These are phyloP conservation scores for Lyophyllum shimeji DNA, from an alignment of 768 basidiomycete species.

Conservation along the genomic window DNA sequence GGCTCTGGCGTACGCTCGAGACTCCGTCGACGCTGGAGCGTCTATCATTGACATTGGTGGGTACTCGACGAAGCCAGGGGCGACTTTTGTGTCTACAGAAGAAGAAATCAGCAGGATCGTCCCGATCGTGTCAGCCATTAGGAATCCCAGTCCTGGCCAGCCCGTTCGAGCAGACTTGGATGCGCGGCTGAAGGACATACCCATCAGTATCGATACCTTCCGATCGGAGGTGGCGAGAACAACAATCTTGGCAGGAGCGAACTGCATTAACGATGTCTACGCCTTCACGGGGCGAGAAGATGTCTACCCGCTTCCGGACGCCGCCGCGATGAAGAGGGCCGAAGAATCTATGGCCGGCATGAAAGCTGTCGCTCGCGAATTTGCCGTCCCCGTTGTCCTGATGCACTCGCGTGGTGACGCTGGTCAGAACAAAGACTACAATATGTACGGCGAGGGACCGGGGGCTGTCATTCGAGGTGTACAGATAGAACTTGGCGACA, in stretches of 20 bases:
- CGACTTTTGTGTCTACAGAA: slow-evolving; percentile 58
- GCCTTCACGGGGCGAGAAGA: slow-evolving; percentile 70
- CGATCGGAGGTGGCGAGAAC: slow-evolving; percentile 76
- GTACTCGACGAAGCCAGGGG: slow-evolving; percentile 86
- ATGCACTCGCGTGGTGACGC: slow-evolving; percentile 96
- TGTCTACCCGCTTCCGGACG: slow-evolving; percentile 29
- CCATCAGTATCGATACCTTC: slow-evolving; percentile 88
- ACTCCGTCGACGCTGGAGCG: slow-evolving; percentile 56
- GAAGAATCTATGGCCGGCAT: slow-evolving; percentile 52
- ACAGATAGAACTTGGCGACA: slow-evolving; percentile 65
- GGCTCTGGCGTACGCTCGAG: slow-evolving; percentile 52
- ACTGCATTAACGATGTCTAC: slow-evolving; percentile 92
- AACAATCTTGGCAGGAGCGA: slow-evolving; percentile 80
- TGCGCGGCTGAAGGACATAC: slow-evolving; percentile 27
- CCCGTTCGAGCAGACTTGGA: not conserved
- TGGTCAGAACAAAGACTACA: slow-evolving; percentile 68
- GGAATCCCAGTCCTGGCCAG: not conserved
- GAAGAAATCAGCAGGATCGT: slow-evolving; percentile 77
- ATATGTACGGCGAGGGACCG: slow-evolving; percentile 35
- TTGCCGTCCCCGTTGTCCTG: slow-evolving; percentile 78
- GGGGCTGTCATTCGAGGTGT: slow-evolving; percentile 67
- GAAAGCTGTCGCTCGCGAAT: slow-evolving; percentile 61
- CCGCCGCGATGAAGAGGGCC: slow-evolving; percentile 28
- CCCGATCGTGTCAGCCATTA: slow-evolving; percentile 63
- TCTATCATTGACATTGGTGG: slow-evolving; percentile 92